These are phyloP conservation scores for Clonostachys rhizophaga DNA, from an alignment of 2,329 filamentous ascomycete genomes.

Conservation along the genomic window DNA sequence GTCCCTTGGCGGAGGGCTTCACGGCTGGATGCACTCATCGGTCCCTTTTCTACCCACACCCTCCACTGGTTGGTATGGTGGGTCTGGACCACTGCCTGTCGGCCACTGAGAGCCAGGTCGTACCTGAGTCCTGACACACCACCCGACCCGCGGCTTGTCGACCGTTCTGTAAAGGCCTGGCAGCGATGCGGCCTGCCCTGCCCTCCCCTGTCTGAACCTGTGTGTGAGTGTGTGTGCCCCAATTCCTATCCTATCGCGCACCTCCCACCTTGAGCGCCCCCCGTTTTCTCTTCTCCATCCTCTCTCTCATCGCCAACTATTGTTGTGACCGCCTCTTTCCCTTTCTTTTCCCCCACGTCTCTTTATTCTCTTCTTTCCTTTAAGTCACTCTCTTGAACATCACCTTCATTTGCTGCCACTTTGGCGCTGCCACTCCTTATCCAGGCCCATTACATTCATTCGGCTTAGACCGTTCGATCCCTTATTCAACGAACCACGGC, in stretches of 20 bases:
- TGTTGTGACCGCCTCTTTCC: conserved; percentile 32
- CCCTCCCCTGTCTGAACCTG: conserved; percentile 15
- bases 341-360: conserved; percentile 28
- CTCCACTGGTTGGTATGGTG: too few relatives aligned
- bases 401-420: conserved; percentile 24
- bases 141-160: too few relatives aligned
- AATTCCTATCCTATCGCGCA: conserved; percentile 26
- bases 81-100: too few relatives aligned
- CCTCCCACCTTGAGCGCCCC: conserved; percentile 24
- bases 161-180: too few relatives aligned
- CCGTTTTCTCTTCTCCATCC: conserved; percentile 24
- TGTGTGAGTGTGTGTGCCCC: conserved; percentile 11
- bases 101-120: neutral
- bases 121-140: neutral
- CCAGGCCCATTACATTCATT: conserved; percentile 40
- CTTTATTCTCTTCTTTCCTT: conserved; percentile 41
- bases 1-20: too few relatives aligned
- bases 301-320: conserved; percentile 19
- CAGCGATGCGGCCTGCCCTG: neutral
- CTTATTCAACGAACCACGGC: neutral
- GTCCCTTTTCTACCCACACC: too few relatives aligned
- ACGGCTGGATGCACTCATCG: too few relatives aligned
- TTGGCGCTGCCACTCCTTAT: conserved; percentile 39
- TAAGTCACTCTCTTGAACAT: conserved; percentile 45
- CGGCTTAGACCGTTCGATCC: conserved; percentile 1